phyloP scores from a whole-genome alignment of 140 eudicot genomes.

The Ambrosia hybrid region DNA sequence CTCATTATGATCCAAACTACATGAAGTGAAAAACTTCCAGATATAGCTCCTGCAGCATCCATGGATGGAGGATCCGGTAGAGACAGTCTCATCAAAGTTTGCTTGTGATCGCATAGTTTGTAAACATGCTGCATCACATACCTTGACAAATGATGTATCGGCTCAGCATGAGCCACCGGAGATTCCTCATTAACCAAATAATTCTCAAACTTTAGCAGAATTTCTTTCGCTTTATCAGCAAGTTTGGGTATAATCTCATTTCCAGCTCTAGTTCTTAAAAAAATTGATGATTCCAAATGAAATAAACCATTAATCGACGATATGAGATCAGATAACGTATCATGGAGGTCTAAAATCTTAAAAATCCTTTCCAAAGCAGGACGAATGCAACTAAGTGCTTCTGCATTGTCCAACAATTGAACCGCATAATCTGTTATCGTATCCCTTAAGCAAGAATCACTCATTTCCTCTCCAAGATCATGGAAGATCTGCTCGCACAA shows the following conservation, averaged over 20 bases:
- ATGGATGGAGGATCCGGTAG: background rate
- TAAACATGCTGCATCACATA: background rate
- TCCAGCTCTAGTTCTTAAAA: background rate
- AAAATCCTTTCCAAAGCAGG: background rate
- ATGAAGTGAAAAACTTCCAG: background rate
- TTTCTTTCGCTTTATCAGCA: background rate
- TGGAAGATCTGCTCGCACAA: background rate
- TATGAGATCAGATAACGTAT: background rate
- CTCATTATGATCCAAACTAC: background rate
- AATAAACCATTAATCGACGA: background rate
- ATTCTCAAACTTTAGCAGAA: background rate
- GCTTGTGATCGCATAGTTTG: background rate
- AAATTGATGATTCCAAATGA: background rate
- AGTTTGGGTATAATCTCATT: background rate
- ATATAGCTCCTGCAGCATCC: background rate
- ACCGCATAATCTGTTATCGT: background rate
- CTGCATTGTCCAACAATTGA: background rate
- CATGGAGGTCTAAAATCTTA: background rate
- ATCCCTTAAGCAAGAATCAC: background rate
- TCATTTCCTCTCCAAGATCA: background rate
- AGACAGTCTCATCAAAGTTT: conserved; percentile 1
- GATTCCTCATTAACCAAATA: background rate
- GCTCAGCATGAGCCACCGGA: background rate
- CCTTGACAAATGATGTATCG: background rate
- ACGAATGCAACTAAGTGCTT: background rate